phyloP scores from a whole-genome alignment of 257 asterid genomes.

The Gardenia jasminoides region DNA sequence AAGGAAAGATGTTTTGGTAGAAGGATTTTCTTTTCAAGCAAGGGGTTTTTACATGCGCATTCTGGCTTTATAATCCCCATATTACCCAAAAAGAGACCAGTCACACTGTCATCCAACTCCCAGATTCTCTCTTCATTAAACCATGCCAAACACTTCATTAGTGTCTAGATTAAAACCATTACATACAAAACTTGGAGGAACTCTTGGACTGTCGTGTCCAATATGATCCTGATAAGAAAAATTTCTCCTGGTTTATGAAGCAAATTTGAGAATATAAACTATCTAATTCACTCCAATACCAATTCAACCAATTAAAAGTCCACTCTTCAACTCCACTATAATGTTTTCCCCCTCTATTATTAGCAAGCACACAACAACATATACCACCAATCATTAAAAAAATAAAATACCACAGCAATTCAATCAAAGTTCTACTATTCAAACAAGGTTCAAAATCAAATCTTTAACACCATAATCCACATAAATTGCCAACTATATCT shows the following conservation, averaged over 20 bases:
- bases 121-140: neutral
- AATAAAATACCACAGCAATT: neutral
- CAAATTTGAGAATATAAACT: neutral
- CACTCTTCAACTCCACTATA: neutral
- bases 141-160: neutral
- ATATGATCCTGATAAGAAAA: neutral
- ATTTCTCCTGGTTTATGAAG: too few relatives aligned
- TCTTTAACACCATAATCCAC: neutral
- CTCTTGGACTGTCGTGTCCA: neutral
- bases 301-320: neutral
- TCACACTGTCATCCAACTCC: neutral
- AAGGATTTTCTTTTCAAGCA: neutral
- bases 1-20: neutral
- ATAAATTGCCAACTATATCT: neutral
- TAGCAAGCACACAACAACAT: neutral
- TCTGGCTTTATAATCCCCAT: neutral
- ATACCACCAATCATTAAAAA: neutral
- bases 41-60: neutral
- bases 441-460: neutral
- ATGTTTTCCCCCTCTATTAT: neutral
- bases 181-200: neutral
- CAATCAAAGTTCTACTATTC: neutral
- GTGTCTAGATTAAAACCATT: neutral
- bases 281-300: neutral
- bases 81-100: too few relatives aligned